Conservation (phyloP, 78 protist genomes). For the Speleostelium caveatum region DNA sequence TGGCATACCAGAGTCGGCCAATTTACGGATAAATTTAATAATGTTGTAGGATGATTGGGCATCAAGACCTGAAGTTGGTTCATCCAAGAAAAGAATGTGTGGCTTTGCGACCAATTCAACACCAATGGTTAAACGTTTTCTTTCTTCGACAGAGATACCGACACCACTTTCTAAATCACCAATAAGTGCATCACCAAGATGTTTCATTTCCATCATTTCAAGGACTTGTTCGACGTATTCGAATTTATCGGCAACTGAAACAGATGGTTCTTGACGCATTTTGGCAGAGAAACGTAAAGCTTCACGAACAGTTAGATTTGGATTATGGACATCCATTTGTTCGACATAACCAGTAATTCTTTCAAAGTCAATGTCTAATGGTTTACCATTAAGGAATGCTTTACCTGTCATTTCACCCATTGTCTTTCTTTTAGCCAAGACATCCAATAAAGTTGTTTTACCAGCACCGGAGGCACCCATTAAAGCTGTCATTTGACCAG, state of each 20-base stretch:
- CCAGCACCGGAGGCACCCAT: slow-evolving; percentile 94
- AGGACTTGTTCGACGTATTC: slow-evolving; percentile 68
- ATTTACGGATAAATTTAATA: slow-evolving; percentile 46
- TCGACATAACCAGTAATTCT: slow-evolving; percentile 84
- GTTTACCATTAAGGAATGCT: slow-evolving; percentile 76
- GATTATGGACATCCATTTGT: slow-evolving; percentile 79
- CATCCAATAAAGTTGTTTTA: slow-evolving; percentile 90
- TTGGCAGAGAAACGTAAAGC: slow-evolving; percentile 70
- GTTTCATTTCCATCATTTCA: slow-evolving; percentile 81
- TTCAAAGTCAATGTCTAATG: slow-evolving; percentile 62
- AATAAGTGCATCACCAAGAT: slow-evolving; percentile 70
- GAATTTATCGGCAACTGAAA: slow-evolving; percentile 37
- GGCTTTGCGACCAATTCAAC: slow-evolving; percentile 79
- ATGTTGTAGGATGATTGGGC: slow-evolving; percentile 70
- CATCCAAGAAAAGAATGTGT: slow-evolving; percentile 70
- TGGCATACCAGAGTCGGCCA: slow-evolving; percentile 81
- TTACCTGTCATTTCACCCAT: slow-evolving; percentile 80
- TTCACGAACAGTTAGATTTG: slow-evolving; percentile 72
- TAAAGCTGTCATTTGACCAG: slow-evolving; percentile 85
- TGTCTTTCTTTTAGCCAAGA: slow-evolving; percentile 87
- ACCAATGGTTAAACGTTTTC: slow-evolving; percentile 82
- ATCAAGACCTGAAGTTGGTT: slow-evolving; percentile 83
- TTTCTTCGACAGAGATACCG: slow-evolving; percentile 77
- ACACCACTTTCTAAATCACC: slow-evolving; percentile 69
- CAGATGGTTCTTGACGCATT: slow-evolving; percentile 29